Evolutionary conservation across 306 rosid species (phyloP).

Genomic region (Citrullus amarus): DNA sequence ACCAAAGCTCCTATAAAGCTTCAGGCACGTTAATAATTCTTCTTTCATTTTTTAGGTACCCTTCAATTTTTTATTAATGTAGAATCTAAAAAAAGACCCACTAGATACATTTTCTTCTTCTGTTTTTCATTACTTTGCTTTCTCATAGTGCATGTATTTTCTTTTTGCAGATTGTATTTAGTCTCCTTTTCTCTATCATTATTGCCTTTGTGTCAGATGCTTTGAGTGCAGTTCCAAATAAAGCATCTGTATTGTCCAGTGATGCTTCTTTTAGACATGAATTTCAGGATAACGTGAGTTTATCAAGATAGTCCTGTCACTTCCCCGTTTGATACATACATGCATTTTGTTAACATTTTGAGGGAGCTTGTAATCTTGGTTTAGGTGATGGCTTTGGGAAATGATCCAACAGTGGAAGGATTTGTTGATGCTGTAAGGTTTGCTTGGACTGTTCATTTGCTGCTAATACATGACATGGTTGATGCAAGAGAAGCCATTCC

Average conservation of each 20-base stretch:
- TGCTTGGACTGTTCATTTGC: conserved; percentile 88
- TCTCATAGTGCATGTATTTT: background rate
- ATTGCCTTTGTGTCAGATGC: conserved; percentile 80
- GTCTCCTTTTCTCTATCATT: conserved; percentile 82
- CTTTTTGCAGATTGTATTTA: conserved; percentile 66
- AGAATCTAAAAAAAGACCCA: background rate
- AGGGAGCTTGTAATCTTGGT: background rate
- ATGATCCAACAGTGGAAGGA: conserved; percentile 66
- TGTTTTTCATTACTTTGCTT: background rate
- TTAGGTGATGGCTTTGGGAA: conserved; percentile 70
- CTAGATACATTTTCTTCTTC: conserved; percentile 6
- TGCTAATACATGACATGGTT: conserved; percentile 55
- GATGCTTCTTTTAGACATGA: conserved; percentile 65
- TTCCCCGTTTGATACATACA: conserved; percentile 2
- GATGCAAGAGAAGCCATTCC: conserved; percentile 45
- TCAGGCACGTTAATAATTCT: conserved; percentile 40
- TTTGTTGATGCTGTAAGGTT: conserved; percentile 62
- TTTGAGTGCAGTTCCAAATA: conserved; percentile 72
- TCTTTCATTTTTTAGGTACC: conserved; percentile 8
- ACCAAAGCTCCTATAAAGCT: conserved; percentile 33
- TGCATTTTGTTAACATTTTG: background rate
- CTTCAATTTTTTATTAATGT: background rate
- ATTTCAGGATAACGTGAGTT: conserved; percentile 64
- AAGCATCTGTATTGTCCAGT: conserved; percentile 62
- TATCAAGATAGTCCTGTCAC: conserved; percentile 16